phyloP scores from a whole-genome alignment of 2,329 filamentous ascomycete species.

The Dryadomyces quercivorus region DNA sequence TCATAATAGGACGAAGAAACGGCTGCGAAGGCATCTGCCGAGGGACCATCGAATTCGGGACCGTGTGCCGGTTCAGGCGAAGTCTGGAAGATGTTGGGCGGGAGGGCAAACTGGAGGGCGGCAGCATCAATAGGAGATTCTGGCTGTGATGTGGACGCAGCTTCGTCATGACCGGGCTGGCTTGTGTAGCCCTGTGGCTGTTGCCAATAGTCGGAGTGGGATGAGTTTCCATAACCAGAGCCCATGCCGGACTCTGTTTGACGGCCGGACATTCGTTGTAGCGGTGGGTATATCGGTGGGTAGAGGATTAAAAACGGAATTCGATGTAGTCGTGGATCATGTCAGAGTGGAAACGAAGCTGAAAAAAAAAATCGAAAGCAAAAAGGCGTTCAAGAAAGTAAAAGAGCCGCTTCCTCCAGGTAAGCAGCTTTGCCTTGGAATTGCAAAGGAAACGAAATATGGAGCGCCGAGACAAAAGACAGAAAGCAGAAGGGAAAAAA shows the following conservation, averaged over 20 bases:
- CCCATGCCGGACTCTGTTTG: slow-evolving; percentile 10
- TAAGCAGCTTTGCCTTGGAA: not conserved
- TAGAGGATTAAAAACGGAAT: not conserved
- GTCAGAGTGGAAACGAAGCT: slow-evolving; percentile 7
- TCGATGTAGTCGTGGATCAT: slow-evolving; percentile 55
- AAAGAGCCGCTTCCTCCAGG: not conserved
- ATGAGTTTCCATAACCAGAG: slow-evolving; percentile 2
- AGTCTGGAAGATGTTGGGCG: slow-evolving; percentile 33
- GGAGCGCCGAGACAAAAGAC: not conserved
- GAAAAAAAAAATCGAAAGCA: not conserved
- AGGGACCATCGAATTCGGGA: not conserved
- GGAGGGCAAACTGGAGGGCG: slow-evolving; percentile 41
- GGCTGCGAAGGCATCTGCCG: slow-evolving; percentile 2
- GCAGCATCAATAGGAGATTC: slow-evolving; percentile 40
- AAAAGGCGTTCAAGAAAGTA: not conserved
- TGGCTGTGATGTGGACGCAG: slow-evolving; percentile 23
- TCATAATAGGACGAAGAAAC: slow-evolving; percentile 27
- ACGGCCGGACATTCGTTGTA: slow-evolving; percentile 21
- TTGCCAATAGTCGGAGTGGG: slow-evolving; percentile 34
- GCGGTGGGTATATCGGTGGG: not conserved
- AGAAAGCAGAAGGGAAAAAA: not conserved
- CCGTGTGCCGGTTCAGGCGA: slow-evolving; percentile 10
- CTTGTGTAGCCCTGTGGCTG: slow-evolving; percentile 28
- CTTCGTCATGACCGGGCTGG: slow-evolving; percentile 21
- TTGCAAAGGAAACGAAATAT: not conserved